Evolutionary conservation across 129 eudicot genomes (phyloP), one percentile per base, ranked within the genome.

Genomic region (Helianthus tuberosus): DNA sequence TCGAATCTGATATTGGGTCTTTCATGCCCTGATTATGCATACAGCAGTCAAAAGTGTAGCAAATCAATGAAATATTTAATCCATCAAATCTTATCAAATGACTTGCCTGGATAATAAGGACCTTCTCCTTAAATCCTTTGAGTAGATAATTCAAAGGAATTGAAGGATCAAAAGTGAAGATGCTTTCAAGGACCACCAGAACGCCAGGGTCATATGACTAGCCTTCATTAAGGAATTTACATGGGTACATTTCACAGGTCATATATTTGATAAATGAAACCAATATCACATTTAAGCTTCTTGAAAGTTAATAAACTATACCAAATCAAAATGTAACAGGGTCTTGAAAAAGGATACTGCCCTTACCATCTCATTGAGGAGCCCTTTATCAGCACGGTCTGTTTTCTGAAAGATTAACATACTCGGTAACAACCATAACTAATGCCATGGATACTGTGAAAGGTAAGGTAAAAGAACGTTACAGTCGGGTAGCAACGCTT

Each of bases 141-240:
- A 93, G 70, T 72, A 93, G 97, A 84, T 88, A 89, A 78, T 93
- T 90, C n/a, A 93, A 78, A 11, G 98, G 98, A 66, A 93, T 76
- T 20, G 96, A 86, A 61, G 92, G 92, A 86, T 93, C 87, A 80
- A 93, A 86, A 59, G 90, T 88, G 83, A 93, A 93, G 68, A 93
- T 78, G 84, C 98, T 90, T 83, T 93, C 98, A 39, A 93, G 79
- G 68, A 93, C 93, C 71, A 84, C 82, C 12, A 76, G 57, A 70
- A 84, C 95, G 47, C 98, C 98, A 75, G 98, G 98, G 66, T 93
- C 98, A 69, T 83, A 63, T 5, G 98, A 93, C 98, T 93, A 76
- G 44, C 54, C 43, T 58, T 65, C 46, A 69, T 93, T 69, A 93
- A 93, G 93, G 48, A 43, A 66, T 50, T 62, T 62, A 62, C 48